Evolutionary conservation across 148 eudicot species (phyloP).

Genomic region (Limonium bicolor): DNA sequence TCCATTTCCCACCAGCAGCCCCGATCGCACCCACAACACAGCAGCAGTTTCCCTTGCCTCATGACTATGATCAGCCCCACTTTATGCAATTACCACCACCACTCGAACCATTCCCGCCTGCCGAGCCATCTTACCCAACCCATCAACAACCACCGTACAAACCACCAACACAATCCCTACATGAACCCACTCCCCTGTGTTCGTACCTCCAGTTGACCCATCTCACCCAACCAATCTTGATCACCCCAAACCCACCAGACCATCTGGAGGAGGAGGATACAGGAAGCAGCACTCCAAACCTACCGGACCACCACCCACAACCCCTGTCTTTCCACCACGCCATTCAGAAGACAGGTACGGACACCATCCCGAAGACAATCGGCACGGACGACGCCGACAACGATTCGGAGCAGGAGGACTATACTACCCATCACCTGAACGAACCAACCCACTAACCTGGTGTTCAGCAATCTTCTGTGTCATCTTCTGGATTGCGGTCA

Average conservation of each 20-base stretch:
- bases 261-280: too few relatives aligned
- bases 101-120: slow-evolving; percentile 2
- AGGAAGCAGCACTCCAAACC: too few relatives aligned
- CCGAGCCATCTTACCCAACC: slow-evolving; percentile 1
- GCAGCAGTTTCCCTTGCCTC: background rate
- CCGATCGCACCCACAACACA: background rate
- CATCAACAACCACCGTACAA: too few relatives aligned
- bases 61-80: slow-evolving; percentile 2
- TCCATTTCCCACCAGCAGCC: background rate
- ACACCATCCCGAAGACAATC: background rate
- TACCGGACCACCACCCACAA: too few relatives aligned
- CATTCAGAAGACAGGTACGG: too few relatives aligned
- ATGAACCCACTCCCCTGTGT: too few relatives aligned
- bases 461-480: slow-evolving; percentile 44
- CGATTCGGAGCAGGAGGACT: slow-evolving; percentile 6
- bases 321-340: too few relatives aligned
- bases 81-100: slow-evolving; percentile 6
- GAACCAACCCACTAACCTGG: slow-evolving; percentile 47
- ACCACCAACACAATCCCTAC: too few relatives aligned
- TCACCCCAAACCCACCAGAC: too few relatives aligned
- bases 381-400: background rate
- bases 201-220: too few relatives aligned
- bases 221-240: too few relatives aligned
- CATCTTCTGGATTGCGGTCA: slow-evolving; percentile 55
- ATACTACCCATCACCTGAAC: slow-evolving; percentile 19